Base-by-base conservation (phyloP, 1,139 yeast species). In the Candida sp. region DNA sequence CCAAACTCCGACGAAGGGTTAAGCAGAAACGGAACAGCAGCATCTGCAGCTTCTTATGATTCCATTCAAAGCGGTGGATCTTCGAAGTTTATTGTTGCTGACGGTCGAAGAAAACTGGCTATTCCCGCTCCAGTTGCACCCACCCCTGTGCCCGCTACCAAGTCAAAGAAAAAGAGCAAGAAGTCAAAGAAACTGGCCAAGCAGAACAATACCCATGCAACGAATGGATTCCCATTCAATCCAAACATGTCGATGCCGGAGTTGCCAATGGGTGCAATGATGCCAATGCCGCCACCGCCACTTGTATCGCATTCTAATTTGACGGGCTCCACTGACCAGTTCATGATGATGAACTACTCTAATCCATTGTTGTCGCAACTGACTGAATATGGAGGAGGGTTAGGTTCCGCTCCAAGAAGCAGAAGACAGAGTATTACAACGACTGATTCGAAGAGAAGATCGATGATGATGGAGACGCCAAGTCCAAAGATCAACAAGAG, bases 31-130 rank as follows among this genome's bases (percentile, higher is more conserved):
- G 60, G 58, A n/a, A 70, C 78, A 2, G 50, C 63, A 2, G 61
- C 68, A 3, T 73, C 78, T 3, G 57, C 65, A 23, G 58, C 56
- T 2, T 70, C 79, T 1, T 65, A 60, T 54, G 66, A 70, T 51
- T 75, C 80, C 2, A 69, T 76, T 53, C 75, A 73, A 56, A 72
- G 78, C 55, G 77, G 69, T 33, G 66, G 69, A 3, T 68, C 73
- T 0, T 66, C 67, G 32, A 72, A 73, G 54, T 74, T 75, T 58
- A 62, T 60, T 22, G 76, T 73, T 7, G 66, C 66, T 6, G 66
- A 63, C 45, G 34, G 5, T 6, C 33, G 34, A 25, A 52, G 68
- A 35, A 47, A 57, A 25, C 61, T 56, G 39, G 53, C 31, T 28
- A 8, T 28, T 28, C 2, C 31, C 7, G 8, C 31, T 28, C 9